Base-by-base conservation (phyloP, 208 protist genomes). In the Novymonas esmeraldas region DNA sequence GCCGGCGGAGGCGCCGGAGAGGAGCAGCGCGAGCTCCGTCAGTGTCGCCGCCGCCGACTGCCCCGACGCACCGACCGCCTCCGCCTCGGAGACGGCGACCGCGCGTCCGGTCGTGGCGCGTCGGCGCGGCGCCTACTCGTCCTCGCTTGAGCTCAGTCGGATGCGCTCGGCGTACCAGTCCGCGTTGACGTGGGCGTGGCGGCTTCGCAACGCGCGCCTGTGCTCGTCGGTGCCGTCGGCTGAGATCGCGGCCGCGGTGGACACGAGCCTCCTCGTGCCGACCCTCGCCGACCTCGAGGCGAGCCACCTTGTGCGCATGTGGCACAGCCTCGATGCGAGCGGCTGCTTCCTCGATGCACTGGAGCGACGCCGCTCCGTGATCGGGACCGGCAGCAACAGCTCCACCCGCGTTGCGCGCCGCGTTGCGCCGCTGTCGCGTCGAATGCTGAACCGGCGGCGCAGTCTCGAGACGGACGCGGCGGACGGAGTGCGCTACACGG, bases 311-410 rank as follows among this genome's bases (percentile, higher is more conserved):
- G 13, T 51, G 24, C 52, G 41, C 33, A 44, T 78, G 52, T 78
- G 46, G 50, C 59, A 34, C 6, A 22, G 38, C 3, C 60, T 78
- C 20, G 34, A 55, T 29, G 24, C 18, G 29, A 64, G 54, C 36
- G 60, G 59, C 6, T 73, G 73, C 65, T 78, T 73, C 29, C 48
- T n/a, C 29, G 73, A 78, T 31, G 65, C 68, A 4, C 51, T 78
- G 18, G 64, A 50, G 34, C 56, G 45, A 0, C 73, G 73, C 11
- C 36, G 57, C 36, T 20, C 18, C 18, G 33, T 49, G 29, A 54
- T 78, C 3, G 64, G 66, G 16, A 28, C 44, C 6, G 70, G 61
- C 1, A 65, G 61, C 34, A 76, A 76, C 56, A 65, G 48, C 41
- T 76, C 62, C 24, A 33, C 55, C 11, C 50, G 62, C 34, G 55